These are phyloP conservation scores for Rhododendron mucronatum DNA, from an alignment of 148 eudicot genomes.

Conservation along the genomic window DNA sequence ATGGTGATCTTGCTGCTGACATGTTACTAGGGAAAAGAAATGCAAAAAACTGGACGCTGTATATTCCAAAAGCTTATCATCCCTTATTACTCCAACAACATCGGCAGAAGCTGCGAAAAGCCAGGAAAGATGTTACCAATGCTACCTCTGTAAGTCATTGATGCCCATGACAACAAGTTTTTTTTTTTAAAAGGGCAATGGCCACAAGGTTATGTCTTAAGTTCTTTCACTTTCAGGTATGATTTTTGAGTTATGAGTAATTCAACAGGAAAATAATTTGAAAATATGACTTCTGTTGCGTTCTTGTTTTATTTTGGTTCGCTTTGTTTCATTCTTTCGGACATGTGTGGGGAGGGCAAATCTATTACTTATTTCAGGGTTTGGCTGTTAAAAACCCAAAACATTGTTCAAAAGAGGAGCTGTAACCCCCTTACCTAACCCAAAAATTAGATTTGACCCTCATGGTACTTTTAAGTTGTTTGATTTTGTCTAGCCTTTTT, in stretches of 20 bases:
- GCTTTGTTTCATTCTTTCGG: not conserved
- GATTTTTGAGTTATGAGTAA: not conserved
- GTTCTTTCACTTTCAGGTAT: conserved; percentile 6
- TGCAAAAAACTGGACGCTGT: conserved; percentile 61
- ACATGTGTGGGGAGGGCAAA: not conserved
- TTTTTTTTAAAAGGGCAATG: not conserved
- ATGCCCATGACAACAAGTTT: not conserved
- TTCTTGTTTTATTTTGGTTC: conserved; percentile 3
- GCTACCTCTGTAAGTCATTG: conserved; percentile 71
- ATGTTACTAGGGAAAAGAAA: conserved; percentile 14
- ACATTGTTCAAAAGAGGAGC: not conserved
- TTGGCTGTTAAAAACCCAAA: not conserved
- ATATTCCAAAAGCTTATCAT: conserved; percentile 76
- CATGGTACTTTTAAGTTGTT: not conserved
- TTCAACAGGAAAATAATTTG: not conserved
- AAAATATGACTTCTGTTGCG: not conserved
- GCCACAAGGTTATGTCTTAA: not conserved
- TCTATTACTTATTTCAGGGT: not conserved
- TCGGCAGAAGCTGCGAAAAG: conserved; percentile 50
- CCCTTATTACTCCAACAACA: conserved; percentile 79
- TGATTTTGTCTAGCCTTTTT: not conserved
- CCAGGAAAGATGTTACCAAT: conserved; percentile 65
- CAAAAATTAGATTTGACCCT: not conserved
- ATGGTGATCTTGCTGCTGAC: conserved; percentile 29
- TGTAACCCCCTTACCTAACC: not conserved